Evolutionary conservation across 768 basidiomycete genomes (phyloP), one percentile per base, ranked within the genome.

Genomic region (Strobilomyces echinocephalus): DNA sequence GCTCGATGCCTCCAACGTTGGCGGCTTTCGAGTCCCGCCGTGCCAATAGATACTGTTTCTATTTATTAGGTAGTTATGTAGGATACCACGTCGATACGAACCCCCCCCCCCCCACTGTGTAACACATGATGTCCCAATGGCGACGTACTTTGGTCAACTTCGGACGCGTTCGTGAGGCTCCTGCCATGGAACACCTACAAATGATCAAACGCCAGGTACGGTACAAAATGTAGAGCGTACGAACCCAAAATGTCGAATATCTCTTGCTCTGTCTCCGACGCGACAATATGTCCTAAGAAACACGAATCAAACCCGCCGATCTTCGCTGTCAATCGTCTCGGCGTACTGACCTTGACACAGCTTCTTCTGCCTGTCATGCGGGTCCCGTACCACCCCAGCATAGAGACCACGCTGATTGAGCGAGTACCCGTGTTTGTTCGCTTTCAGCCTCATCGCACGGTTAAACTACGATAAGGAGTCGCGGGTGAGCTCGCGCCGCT

Each of bases 341-440:
- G 3, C 6, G 6, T 18, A 33, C 59, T 21, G 10, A 84, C 89
- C 89, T 53, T 72, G 64, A 59, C 77, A 80, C 12, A 82, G 64
- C 63, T 89, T 87, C 54, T 85, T 75, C 38, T 76, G 73, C 36
- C 79, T 71, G 59, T 88, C 77, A 30, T 75, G 75, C 15, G 82
- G 82, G 65, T 90, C 85, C 11, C 93, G 80, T 15, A 89, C 67
- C 31, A 94, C 85, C 0, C 81, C 86, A 7, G 72, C 76, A 60
- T 77, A 94, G 6, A 97, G 70, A 0, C 93, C 94, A 43, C 82
- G 79, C 67, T 97, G 94, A 60, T 97, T 97, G 43, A 97, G 76
- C 12, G 87, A 88, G 69, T 84, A 92, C 0, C 91, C 91, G 65
- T 86, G 78, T 44, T 78, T 81, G 58, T 81, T 81, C 4, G 95